These are phyloP conservation scores for Schwanniomyces etchellsii DNA, from an alignment of 1,139 yeast species.

Conservation along the genomic window DNA sequence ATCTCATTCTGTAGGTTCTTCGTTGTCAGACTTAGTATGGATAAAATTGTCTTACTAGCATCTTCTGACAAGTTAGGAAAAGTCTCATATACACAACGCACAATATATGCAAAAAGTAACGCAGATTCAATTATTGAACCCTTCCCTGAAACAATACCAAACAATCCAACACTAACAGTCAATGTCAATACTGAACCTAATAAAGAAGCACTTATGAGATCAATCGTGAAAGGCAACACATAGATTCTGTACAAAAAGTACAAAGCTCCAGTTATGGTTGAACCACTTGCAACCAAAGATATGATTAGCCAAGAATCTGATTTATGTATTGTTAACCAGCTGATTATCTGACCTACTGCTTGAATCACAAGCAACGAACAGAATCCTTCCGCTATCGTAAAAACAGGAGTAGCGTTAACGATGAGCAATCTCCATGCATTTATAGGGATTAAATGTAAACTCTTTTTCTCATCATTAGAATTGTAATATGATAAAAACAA, in stretches of 20 bases:
- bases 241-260: slow-evolving; percentile 82
- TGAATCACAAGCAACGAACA: slow-evolving; percentile 87
- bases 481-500: slow-evolving; percentile 55
- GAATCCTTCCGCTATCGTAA: slow-evolving; percentile 87
- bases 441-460: slow-evolving; percentile 13
- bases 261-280: slow-evolving; percentile 67
- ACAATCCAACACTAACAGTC: slow-evolving; percentile 69
- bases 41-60: slow-evolving; percentile 35
- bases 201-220: slow-evolving; percentile 70
- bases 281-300: slow-evolving; percentile 68
- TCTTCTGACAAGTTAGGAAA: slow-evolving; percentile 72
- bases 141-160: slow-evolving; percentile 75
- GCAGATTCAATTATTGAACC: slow-evolving; percentile 91
- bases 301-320: slow-evolving; percentile 81
- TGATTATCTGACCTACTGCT: slow-evolving; percentile 79
- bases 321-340: slow-evolving; percentile 61
- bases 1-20: slow-evolving; percentile 32
- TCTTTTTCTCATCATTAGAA: slow-evolving; percentile 10
- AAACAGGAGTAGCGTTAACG: slow-evolving; percentile 78
- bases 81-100: slow-evolving; percentile 85
- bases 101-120: slow-evolving; percentile 80
- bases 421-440: slow-evolving; percentile 62
- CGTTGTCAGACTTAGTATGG: slow-evolving; percentile 35
- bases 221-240: slow-evolving; percentile 66
- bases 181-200: slow-evolving; percentile 80